These are phyloP conservation scores for Maudiozyma bulderi DNA, from an alignment of 805 yeast genomes.

Conservation along the genomic window DNA sequence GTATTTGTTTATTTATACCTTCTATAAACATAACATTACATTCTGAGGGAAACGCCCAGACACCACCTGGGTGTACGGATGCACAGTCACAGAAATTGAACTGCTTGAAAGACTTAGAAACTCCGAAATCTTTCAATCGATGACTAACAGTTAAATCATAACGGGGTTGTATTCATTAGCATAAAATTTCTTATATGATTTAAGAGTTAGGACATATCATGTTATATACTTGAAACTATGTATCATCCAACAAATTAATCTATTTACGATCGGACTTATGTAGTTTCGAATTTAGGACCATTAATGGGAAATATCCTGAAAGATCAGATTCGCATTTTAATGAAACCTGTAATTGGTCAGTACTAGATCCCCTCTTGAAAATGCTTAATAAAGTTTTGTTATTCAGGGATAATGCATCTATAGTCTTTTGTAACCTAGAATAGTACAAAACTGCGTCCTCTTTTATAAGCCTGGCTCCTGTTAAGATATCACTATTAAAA, in stretches of 20 bases:
- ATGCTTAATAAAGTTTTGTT: background rate
- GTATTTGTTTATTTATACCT: background rate
- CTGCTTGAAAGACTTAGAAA: too few species aligned
- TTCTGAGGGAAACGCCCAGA: background rate
- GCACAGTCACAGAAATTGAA: background rate
- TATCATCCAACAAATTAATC: background rate
- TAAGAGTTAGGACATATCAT: too few species aligned
- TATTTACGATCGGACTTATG: background rate
- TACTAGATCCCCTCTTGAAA: background rate
- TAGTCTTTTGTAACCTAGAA: constrained; percentile 15
- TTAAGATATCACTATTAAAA: constrained; percentile 13
- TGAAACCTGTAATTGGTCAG: constrained; percentile 1
- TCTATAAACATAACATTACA: background rate
- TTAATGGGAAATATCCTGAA: constrained; percentile 17
- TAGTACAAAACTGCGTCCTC: constrained; percentile 27
- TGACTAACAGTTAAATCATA: too few species aligned
- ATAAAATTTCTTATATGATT: too few species aligned
- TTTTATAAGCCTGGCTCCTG: constrained; percentile 23
- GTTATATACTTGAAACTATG: too few species aligned
- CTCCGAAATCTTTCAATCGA: too few species aligned
- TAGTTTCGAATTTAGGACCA: constrained; percentile 3
- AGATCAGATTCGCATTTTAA: constrained; percentile 5
- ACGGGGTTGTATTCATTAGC: too few species aligned
- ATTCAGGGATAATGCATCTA: constrained; percentile 3
- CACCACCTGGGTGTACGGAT: background rate